Evolutionary conservation across 257 asterid genomes (phyloP), one percentile per base, ranked within the genome.

Genomic region (Primulina tabacum): DNA sequence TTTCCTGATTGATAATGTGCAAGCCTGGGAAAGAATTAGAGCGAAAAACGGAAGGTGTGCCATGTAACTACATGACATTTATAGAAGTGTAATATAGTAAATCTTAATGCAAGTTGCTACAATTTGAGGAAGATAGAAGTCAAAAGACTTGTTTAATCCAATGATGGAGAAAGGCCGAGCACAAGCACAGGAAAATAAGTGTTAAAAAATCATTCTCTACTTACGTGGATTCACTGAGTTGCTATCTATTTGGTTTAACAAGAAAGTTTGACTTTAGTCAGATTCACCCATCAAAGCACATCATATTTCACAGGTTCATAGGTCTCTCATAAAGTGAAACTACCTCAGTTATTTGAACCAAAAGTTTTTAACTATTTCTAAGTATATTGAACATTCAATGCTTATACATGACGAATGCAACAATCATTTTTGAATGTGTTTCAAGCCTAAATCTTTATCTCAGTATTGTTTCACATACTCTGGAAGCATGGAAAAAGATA

Each of bases 1-100:
- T 85, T 89, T 71, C 99, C 97, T 33, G 92, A 67, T 79, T 94
- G 92, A 77, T 94, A 94, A 71, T 94, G 97, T 72, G 98, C 96
- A 79, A 91, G 90, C 92, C 99, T 94, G 83, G 72, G 65, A 34
- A 68, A 66, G 64, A 74, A 52, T 64, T 57, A 76, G 59, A 64
- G 21, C 40, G 40, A 64, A 14, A 12, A 58, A 8, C 37, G 26
- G 56, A 68, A 76, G 34, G 71, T 2, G 63, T 28, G 6, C 28
- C 61, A 21, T 5, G 8, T 43, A 59, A 55, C 62, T 38, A 6
- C 20, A 62, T 33, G 26, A n/a, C 61, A 52, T 67, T 61, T 10
- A 59, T 5, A 8, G 73, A 67, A 40, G 11, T 47, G 16, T 47
- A 65, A 58, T 47, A 64, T 9, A 37, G 2, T 38, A 60, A 58